Conservation (phyloP, 805 yeast genomes). For the Diddensiella caesifluorescens region DNA sequence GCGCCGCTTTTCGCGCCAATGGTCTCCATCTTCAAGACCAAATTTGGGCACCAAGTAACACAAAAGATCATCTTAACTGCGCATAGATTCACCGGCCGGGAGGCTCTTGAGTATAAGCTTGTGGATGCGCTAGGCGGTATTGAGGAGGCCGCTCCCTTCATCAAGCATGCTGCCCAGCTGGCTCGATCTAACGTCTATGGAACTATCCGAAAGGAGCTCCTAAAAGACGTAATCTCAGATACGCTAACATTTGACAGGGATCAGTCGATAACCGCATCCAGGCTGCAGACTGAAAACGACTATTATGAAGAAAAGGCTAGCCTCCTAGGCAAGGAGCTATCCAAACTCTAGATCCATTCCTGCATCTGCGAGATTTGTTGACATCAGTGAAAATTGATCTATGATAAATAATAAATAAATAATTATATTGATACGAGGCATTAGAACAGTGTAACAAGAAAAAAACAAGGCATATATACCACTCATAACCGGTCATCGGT, state of each 20-base stretch:
- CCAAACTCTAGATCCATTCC: too few relatives aligned
- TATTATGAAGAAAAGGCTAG: slow-evolving; percentile 14
- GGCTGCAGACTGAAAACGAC: slow-evolving; percentile 14
- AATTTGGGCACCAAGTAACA: slow-evolving; percentile 28
- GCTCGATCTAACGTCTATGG: slow-evolving; percentile 32
- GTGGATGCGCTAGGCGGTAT: slow-evolving; percentile 34
- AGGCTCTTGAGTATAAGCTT: slow-evolving; percentile 27
- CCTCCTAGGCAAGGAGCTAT: slow-evolving; percentile 10
- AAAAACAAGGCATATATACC: background rate
- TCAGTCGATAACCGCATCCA: background rate
- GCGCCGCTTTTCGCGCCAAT: slow-evolving; percentile 35
- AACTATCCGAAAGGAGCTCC: slow-evolving; percentile 27
- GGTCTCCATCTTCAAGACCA: slow-evolving; percentile 32
- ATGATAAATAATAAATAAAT: background rate
- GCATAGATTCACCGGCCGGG: slow-evolving; percentile 31
- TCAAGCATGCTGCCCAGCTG: slow-evolving; percentile 18
- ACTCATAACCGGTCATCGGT: slow-evolving; percentile 18
- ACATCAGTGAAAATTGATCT: slow-evolving; percentile 6
- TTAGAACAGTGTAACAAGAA: background rate
- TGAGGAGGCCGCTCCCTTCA: slow-evolving; percentile 31
- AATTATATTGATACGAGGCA: background rate
- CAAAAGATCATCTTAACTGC: slow-evolving; percentile 32
- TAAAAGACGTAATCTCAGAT: slow-evolving; percentile 26
- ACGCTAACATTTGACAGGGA: slow-evolving; percentile 19
- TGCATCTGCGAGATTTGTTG: too few relatives aligned